Evolutionary conservation across 1,284 basidiomycete genomes (phyloP).

Genomic region (Boletus sp.): DNA sequence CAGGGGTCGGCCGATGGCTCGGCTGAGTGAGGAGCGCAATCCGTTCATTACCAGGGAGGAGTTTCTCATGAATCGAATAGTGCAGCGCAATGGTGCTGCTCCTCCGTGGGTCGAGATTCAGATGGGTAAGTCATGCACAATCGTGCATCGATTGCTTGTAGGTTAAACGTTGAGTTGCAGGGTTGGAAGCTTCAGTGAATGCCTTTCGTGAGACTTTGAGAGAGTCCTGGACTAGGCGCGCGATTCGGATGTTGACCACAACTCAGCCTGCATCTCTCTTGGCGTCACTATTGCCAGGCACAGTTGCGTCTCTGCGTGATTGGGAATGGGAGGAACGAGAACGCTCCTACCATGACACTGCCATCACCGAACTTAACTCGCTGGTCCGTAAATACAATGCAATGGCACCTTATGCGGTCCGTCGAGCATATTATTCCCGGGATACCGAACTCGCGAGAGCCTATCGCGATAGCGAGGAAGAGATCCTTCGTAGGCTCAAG

Average conservation of each 20-base stretch:
- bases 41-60: slow-evolving; percentile 79
- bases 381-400: slow-evolving; percentile 77
- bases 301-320: slow-evolving; percentile 56
- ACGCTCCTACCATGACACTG: slow-evolving; percentile 63
- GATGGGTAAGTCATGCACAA: slow-evolving; percentile 43
- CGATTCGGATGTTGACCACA: slow-evolving; percentile 56
- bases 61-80: slow-evolving; percentile 85
- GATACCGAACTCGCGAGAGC: slow-evolving; percentile 56
- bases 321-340: slow-evolving; percentile 73
- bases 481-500: slow-evolving; percentile 45
- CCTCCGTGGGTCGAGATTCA: slow-evolving; percentile 94
- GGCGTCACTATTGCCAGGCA: slow-evolving; percentile 41
- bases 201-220: slow-evolving; percentile 64
- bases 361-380: slow-evolving; percentile 68
- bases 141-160: slow-evolving; percentile 1
- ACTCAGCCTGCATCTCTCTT: slow-evolving; percentile 42
- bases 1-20: slow-evolving; percentile 65
- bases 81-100: slow-evolving; percentile 78
- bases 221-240: slow-evolving; percentile 65
- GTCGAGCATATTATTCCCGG: slow-evolving; percentile 55
- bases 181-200: slow-evolving; percentile 52
- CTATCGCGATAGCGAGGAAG: slow-evolving; percentile 51
- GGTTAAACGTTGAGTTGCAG: slow-evolving; percentile 37
- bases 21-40: slow-evolving; percentile 66
- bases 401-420: slow-evolving; percentile 70